A percentile compares a stretch with the other conserved stretches of the same genome.
Evolutionary conservation across 768 basidiomycete genomes (phyloP).

Genomic region (Mycena filopes): DNA sequence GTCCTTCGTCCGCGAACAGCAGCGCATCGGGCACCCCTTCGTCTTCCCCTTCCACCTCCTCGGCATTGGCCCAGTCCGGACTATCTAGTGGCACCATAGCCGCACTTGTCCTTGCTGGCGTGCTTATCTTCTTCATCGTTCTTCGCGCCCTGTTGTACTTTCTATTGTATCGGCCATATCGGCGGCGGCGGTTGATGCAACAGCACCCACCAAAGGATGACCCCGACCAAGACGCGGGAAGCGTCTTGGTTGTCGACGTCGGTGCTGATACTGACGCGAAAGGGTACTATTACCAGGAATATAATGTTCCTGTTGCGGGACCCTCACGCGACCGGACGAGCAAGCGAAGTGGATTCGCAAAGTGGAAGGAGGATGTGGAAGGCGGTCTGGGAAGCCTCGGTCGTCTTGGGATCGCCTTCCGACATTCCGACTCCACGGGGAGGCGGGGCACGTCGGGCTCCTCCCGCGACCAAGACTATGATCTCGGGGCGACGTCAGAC

Average conservation of each 20-base stretch:
- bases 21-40: constrained; percentile 32
- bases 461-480: constrained; percentile 34
- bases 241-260: constrained; percentile 29
- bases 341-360: constrained; percentile 49
- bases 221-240: constrained; percentile 36
- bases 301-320: constrained; percentile 19
- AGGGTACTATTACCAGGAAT: constrained; percentile 3
- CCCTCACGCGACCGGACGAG: constrained; percentile 41
- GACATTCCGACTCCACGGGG: constrained; percentile 49
- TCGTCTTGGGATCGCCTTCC: constrained; percentile 52
- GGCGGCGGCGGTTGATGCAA: constrained; percentile 40
- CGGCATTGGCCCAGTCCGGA: constrained; percentile 33
- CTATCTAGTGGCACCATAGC: constrained; percentile 70
- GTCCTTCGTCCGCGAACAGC: constrained; percentile 19
- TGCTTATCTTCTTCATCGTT: constrained; percentile 61
- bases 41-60: constrained; percentile 31
- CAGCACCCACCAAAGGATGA: constrained; percentile 23
- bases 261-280: constrained; percentile 28
- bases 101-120: constrained; percentile 67
- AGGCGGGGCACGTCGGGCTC: constrained; percentile 33
- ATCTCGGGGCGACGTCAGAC: constrained; percentile 39
- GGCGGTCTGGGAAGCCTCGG: constrained; percentile 43
- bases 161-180: constrained; percentile 60
- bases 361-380: constrained; percentile 58
- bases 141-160: constrained; percentile 54